Evolutionary conservation across 345 rosid species (phyloP).

Genomic region (Geranium rotundifolium): DNA sequence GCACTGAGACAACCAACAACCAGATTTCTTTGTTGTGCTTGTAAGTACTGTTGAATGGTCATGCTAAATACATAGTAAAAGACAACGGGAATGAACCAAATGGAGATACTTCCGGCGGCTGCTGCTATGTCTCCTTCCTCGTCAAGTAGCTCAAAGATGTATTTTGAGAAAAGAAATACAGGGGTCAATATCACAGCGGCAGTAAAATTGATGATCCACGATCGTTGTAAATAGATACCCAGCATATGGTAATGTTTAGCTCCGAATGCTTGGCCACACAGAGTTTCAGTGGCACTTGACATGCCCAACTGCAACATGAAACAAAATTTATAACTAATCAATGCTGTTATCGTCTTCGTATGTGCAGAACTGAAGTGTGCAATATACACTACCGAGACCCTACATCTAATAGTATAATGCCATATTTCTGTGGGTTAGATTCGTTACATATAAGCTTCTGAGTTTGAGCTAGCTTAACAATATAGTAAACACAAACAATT

Average conservation of each 20-base stretch:
- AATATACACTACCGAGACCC: no score
- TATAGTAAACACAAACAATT: no score
- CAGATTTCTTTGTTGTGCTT: conserved; percentile 42
- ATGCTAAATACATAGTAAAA: conserved; percentile 27
- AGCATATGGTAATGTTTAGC: conserved; percentile 52
- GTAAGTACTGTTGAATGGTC: conserved; percentile 46
- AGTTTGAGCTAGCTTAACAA: no score
- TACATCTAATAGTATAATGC: no score
- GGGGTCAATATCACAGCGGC: conserved; percentile 30
- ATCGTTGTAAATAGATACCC: conserved; percentile 47
- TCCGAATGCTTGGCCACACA: conserved; percentile 57
- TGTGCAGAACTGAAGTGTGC: no score
- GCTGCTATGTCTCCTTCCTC: conserved; percentile 28
- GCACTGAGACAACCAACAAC: conserved; percentile 31
- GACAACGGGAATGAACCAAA: conserved; percentile 44
- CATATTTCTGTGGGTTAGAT: no score
- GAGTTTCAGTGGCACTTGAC: conserved; percentile 9
- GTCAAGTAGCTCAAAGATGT: conserved; percentile 32
- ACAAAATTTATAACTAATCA: no score
- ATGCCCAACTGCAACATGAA: conserved; percentile 31
- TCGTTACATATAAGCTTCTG: no score
- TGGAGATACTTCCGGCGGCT: conserved; percentile 27
- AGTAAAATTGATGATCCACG: conserved; percentile 33
- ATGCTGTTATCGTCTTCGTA: no score
- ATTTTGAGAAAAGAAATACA: conserved; percentile 26